phyloP scores from a whole-genome alignment of 495 filamentous ascomycete species.

The Clavariopsis aquatica region DNA sequence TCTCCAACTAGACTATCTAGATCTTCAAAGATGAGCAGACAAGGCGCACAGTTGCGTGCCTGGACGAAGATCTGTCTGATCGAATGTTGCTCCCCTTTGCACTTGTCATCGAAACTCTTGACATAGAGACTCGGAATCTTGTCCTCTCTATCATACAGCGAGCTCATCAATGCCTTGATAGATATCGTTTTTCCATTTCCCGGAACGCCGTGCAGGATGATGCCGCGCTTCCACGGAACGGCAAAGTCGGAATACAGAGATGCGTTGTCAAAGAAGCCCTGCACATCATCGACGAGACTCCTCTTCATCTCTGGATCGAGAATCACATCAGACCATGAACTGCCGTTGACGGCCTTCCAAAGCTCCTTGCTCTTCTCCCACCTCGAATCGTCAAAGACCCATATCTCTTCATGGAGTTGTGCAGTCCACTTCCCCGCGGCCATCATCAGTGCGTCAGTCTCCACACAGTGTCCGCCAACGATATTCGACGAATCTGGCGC shows the following conservation, averaged over 20 bases:
- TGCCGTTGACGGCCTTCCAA: constrained; percentile 25
- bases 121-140: constrained; percentile 58
- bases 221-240: constrained; percentile 43
- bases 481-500: constrained; percentile 1
- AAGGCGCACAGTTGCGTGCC: constrained; percentile 46
- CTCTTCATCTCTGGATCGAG: constrained; percentile 37
- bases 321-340: constrained; percentile 37
- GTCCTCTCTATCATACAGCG: constrained; percentile 47
- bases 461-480: constrained; percentile 14
- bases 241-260: constrained; percentile 25
- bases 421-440: constrained; percentile 32
- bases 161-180: constrained; percentile 67
- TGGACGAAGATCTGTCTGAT: constrained; percentile 42
- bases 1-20: constrained; percentile 61
- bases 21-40: constrained; percentile 64
- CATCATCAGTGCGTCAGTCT: constrained; percentile 25
- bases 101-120: constrained; percentile 46
- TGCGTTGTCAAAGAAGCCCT: constrained; percentile 37
- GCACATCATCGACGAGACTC: constrained; percentile 35
- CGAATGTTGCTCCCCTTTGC: constrained; percentile 30
- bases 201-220: constrained; percentile 54
- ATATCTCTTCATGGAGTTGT: constrained; percentile 36
- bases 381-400: constrained; percentile 34
- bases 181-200: constrained; percentile 70
- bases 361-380: constrained; percentile 38